Evolutionary conservation across 1,139 yeast species (phyloP).

Genomic region (Diutina catenulata): DNA sequence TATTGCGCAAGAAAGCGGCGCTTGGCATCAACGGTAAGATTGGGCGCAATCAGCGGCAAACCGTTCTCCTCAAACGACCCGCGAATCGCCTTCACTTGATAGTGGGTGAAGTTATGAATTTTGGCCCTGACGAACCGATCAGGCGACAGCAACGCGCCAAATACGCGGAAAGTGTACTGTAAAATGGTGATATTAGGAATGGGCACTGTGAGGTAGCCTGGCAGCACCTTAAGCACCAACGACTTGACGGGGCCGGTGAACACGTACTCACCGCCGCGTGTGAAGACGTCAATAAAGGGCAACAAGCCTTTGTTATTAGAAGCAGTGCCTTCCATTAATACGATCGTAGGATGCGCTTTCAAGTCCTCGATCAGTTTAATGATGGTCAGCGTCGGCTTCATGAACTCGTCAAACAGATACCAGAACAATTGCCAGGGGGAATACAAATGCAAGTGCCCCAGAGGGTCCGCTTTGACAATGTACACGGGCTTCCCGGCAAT

Average conservation of each 20-base stretch:
- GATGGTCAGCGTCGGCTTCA: not conserved
- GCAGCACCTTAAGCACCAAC: not conserved
- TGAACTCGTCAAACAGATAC: not conserved
- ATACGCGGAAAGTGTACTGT: not conserved
- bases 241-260: not conserved
- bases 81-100: conserved; percentile 1
- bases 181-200: not conserved
- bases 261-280: conserved; percentile 1
- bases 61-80: conserved; percentile 4
- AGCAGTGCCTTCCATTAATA: conserved; percentile 59
- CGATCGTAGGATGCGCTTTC: conserved; percentile 26
- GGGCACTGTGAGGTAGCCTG: not conserved
- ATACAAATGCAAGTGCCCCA: not conserved
- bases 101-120: not conserved
- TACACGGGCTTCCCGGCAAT: not conserved
- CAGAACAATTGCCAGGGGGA: conserved; percentile 1
- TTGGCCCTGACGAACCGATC: conserved; percentile 1
- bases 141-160: not conserved
- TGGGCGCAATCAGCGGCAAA: not conserved
- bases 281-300: conserved; percentile 21
- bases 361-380: conserved; percentile 8
- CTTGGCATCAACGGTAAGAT: not conserved
- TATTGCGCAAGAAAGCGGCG: not conserved
- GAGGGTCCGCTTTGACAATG: not conserved
- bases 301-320: conserved; percentile 52